Evolutionary conservation across 345 rosid species (phyloP), one percentile per base, ranked within the genome.

Genomic region (Arabidopsis arenosa): DNA sequence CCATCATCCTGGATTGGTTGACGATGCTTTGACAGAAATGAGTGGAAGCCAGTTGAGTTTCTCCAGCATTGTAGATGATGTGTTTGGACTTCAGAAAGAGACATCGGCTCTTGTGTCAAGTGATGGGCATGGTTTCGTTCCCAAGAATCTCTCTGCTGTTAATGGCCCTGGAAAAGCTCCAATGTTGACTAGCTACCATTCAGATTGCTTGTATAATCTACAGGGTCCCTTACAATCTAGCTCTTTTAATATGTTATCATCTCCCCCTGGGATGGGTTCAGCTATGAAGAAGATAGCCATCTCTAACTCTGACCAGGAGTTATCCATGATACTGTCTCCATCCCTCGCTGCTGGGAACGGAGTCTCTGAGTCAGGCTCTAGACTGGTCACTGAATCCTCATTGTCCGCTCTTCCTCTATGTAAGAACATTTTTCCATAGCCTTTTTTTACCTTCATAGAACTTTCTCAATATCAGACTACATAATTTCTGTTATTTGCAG

Each of bases 1-100:
- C 67, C 85, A 78, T 78, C 84, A 80, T 79, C 81, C 92, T 80
- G 90, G 82, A 63, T 66, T 88, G 39, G 65, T 78, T 83, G 79
- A 84, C 4, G 93, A 86, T 23, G 79, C 86, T 79, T 80, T 87
- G 65, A 51, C 80, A 74, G 90, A 85, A 68, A 69, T 79, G 70
- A 72, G 80, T 68, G 88, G 93, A 61, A 75, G 74, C 72, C 81
- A 85, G 9, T 83, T 91, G 53, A 85, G 89, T 83, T 96, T 93
- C 79, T 84, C 98, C 54, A 89, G 90, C 62, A 77, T 89, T 56
- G 95, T 96, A 45, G 99, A 93, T 86, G 97, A 91, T 78, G 90
- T 96, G 63, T 96, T 96, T 85, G 93, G 91, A 84, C 86, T 86
- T 68, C 93, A 91, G 76, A 93, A 86, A 76, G 93, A 85, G 75